Evolutionary conservation across 148 eudicot species (phyloP), one percentile per base, ranked within the genome.

Genomic region (Heliamphora exappendiculata): DNA sequence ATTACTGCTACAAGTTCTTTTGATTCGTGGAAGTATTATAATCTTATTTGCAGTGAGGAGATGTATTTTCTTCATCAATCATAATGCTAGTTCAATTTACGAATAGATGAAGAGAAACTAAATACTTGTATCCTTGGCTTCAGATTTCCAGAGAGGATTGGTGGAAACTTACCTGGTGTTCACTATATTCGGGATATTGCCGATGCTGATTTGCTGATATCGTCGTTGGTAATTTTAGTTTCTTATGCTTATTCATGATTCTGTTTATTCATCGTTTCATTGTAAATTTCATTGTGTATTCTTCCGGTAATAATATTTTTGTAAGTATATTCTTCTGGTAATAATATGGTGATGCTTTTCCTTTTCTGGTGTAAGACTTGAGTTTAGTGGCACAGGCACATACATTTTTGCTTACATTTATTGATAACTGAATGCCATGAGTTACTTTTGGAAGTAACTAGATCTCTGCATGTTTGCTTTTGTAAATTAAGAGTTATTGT

Each of bases 151-250:
- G 97, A 95, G 78, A 88, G 85, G 81, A 93, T 95, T 75, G 99
- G 99, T 14, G 99, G 99, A 78, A 91, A 82, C 81, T 86, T 95
- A 72, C 86, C 89, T 36, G 99, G 99, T 68, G 97, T 95, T 86
- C 99, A 95, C 83, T 95, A 91, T 81, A 86, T 95, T 51, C 89
- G 99, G 70, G 99, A 95, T 76, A 91, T 95, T 81, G 97, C 94
- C 19, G 99, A 95, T 86, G 96, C 98, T 42, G 86, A 95, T 86
- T 85, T 85, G 0, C 88, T 95, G 73, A 82, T 95, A 76, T 85
- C 92, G 72, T 93, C 99, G 37, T 84, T 93, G 93, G 99, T 95
- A 91, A 31, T 76, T 72, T 67, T 71, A 8, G 33, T 47, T 72
- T 19, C 17, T 64, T 53, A 39, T 62, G 29, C 19, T 13, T 36